Base-by-base conservation (phyloP, 2,329 filamentous ascomycete genomes). In the Thermothelomyces thermophilus region DNA sequence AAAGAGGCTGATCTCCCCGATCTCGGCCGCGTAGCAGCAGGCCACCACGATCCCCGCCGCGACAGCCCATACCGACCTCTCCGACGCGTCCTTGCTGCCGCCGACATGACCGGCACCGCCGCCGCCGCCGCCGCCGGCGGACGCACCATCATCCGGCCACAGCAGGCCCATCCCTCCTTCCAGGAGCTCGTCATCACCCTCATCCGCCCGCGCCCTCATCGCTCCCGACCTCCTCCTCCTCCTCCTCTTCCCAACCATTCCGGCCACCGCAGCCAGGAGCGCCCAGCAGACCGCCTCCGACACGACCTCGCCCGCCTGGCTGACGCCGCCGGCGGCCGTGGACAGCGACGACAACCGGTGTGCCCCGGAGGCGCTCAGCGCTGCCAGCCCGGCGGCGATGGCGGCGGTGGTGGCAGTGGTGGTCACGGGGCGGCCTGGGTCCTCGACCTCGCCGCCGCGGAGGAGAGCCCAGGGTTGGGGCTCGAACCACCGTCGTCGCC, bases 271-370 rank as follows among this genome's bases (percentile, higher is more conserved):
- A 0, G 65, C 60, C 17, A 69, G 26, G 3, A 63, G 10, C 1
- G 51, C 28, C 67, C 68, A 70, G 14, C 63, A 62, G 1, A 67
- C n/a, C 1, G 60, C 41, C 48, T 70, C 68, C 0, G 68, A 69
- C 10, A 37, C 51, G 5, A 68, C 41, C 42, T 68, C 66, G 1
- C 30, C 46, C 1, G 31, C 9, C n/a, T 28, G 61, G 36, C 24
- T 59, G 52, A 7, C 46, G 46, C 0, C 59, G 47, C 0, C 0
- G 61, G 34, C 10, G 42, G 41, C 19, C 60, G 62, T 2, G 13
- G 6, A 28, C 37, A 14, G 16, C 6, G 16, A 16, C 19, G 36
- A 3, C 16, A 22, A 6, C 9, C 14, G 14, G n/a, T 20, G 14
- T 7, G n/a, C 3, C 51, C 55, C 13, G 64, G 19, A 46, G 11